phyloP scores from a whole-genome alignment of 257 asterid species.

The Solanum appendiculatum region DNA sequence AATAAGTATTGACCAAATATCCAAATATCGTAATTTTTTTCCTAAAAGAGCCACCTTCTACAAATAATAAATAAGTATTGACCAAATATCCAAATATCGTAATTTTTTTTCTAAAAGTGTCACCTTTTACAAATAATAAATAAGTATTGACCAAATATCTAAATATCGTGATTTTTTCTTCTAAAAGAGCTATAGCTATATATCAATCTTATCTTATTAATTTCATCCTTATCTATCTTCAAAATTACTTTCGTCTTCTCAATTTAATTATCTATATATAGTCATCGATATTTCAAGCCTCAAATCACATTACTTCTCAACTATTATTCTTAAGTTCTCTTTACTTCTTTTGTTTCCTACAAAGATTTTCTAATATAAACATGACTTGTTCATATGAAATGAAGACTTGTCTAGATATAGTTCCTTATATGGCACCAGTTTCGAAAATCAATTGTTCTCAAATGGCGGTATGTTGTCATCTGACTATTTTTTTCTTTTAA shows the following conservation, averaged over 20 bases:
- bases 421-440: no score
- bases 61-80: no score
- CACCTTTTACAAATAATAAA: not conserved
- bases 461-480: not conserved
- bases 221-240: not conserved
- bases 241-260: not conserved
- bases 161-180: not conserved
- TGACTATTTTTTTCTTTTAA: not conserved
- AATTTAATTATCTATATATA: not conserved
- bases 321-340: not conserved
- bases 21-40: no score
- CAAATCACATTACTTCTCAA: not conserved
- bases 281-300: not conserved
- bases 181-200: no score
- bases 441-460: not conserved
- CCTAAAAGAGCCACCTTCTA: no score
- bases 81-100: no score
- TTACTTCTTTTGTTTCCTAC: not conserved
- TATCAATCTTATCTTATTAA: not conserved
- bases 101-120: no score
- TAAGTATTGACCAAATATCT: not conserved
- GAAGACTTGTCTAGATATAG: no score
- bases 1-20: no score
- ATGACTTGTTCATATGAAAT: not conserved
- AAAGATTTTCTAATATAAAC: not conserved